These are phyloP conservation scores for Hymenoscyphus salicellus DNA, from an alignment of 2,329 filamentous ascomycete genomes.

Conservation along the genomic window DNA sequence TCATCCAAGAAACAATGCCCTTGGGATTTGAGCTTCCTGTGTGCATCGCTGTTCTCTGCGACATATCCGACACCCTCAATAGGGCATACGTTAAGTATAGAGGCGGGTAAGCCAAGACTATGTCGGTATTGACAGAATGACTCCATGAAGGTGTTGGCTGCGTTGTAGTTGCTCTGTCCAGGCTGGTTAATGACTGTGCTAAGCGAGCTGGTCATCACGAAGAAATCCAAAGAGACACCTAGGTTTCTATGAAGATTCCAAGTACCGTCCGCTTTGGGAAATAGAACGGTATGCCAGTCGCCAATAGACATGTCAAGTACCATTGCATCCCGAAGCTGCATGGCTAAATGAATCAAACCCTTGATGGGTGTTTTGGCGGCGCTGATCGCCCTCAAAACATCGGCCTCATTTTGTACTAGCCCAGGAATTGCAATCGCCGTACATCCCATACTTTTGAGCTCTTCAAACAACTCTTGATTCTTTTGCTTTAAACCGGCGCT, in stretches of 20 bases:
- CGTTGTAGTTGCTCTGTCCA: constrained; percentile 8
- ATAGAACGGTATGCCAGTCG: constrained; percentile 1
- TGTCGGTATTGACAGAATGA: constrained; percentile 7
- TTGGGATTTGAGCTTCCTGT: not conserved
- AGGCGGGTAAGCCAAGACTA: constrained; percentile 6
- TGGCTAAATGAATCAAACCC: constrained; percentile 24
- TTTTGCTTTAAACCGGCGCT: constrained; percentile 17
- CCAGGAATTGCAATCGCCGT: not conserved
- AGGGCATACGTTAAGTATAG: constrained; percentile 12
- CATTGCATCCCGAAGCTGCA: constrained; percentile 29
- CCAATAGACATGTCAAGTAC: constrained; percentile 7
- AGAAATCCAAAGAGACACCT: not conserved
- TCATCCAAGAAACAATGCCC: not conserved
- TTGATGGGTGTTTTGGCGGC: constrained; percentile 5
- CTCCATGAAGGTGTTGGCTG: constrained; percentile 10
- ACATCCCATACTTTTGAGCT: constrained; percentile 6
- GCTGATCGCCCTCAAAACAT: constrained; percentile 11
- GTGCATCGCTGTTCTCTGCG: not conserved
- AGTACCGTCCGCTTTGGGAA: constrained; percentile 11
- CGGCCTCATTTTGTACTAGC: not conserved
- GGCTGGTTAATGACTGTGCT: not conserved
- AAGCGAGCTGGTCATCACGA: constrained; percentile 7
- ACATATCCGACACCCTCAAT: constrained; percentile 10
- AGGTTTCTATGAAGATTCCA: constrained; percentile 10
- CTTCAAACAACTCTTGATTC: constrained; percentile 4